These are phyloP conservation scores for Datura wrightii DNA, from an alignment of 257 asterid genomes.

Conservation along the genomic window DNA sequence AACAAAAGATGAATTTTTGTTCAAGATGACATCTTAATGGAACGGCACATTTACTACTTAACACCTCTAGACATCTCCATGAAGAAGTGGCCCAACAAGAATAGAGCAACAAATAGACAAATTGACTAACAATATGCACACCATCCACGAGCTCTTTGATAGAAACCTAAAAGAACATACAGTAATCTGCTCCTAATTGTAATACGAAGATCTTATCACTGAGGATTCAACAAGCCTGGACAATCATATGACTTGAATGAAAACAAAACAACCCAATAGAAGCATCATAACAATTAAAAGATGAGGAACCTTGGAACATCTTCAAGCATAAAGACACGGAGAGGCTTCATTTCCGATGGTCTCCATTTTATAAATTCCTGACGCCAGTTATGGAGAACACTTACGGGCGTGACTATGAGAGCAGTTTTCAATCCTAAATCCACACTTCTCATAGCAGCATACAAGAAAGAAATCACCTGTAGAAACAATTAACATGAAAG, in stretches of 20 bases:
- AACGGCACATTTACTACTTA: not conserved
- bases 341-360: slow-evolving; percentile 91
- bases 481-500: slow-evolving; percentile 30
- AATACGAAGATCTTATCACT: not conserved
- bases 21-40: not conserved
- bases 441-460: slow-evolving; percentile 88
- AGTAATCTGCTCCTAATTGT: not conserved
- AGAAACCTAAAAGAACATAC: slow-evolving; percentile 5
- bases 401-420: slow-evolving; percentile 91
- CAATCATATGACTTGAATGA: not conserved
- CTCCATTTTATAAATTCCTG: slow-evolving; percentile 88
- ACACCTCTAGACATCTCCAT: slow-evolving; percentile 16
- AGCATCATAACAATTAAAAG: slow-evolving; percentile 5
- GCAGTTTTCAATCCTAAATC: slow-evolving; percentile 89
- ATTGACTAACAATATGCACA: not conserved
- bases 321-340: slow-evolving; percentile 88
- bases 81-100: slow-evolving; percentile 23
- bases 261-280: not conserved
- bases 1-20: not conserved
- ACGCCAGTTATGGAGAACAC: slow-evolving; percentile 97
- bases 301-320: slow-evolving; percentile 82
- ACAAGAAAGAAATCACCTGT: slow-evolving; percentile 91
- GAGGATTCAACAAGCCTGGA: slow-evolving; percentile 14
- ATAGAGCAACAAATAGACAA: slow-evolving; percentile 20
- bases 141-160: not conserved